Evolutionary conservation across 2,329 filamentous ascomycete genomes (phyloP).

Genomic region (Claviceps monticola): DNA sequence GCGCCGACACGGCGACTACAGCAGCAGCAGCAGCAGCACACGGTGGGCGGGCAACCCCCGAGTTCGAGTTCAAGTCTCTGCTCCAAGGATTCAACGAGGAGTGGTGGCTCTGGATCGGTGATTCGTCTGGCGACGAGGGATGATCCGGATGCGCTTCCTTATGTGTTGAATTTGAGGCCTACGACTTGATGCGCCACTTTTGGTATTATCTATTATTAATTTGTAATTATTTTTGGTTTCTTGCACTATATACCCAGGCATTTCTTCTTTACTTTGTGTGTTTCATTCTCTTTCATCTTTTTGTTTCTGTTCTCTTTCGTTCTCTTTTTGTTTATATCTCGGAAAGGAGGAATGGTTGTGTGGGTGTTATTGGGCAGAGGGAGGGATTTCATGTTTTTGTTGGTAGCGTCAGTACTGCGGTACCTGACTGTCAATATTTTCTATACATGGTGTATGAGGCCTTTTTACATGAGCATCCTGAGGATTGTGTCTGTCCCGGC

Average conservation of each 20-base stretch:
- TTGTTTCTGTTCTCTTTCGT: background rate
- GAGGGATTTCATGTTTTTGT: too few relatives aligned
- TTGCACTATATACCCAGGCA: too few relatives aligned
- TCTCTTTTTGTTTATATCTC: background rate
- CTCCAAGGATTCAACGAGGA: constrained; percentile 19
- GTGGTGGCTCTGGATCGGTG: constrained; percentile 26
- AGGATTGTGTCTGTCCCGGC: too few relatives aligned
- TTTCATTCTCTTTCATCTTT: background rate
- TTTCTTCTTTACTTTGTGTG: too few relatives aligned
- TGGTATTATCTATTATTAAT: too few relatives aligned
- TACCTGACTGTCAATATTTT: too few relatives aligned
- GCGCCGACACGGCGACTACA: constrained; percentile 22
- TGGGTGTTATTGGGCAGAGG: background rate
- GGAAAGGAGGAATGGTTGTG: background rate
- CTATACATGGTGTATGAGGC: too few relatives aligned
- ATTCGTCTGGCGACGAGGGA: constrained; percentile 32
- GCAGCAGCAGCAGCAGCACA: constrained; percentile 18
- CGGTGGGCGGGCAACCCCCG: constrained; percentile 23
- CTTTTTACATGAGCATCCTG: too few relatives aligned
- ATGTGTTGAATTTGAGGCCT: constrained; percentile 22
- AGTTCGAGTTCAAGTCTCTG: constrained; percentile 25
- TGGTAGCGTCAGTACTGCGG: too few relatives aligned
- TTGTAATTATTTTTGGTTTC: too few relatives aligned
- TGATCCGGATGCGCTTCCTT: constrained; percentile 20
- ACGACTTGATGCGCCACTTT: constrained; percentile 10